Percentiles rank a stretch among this genome's conserved stretches.
Evolutionary conservation across 2,329 filamentous ascomycete genomes (phyloP).

Genomic region (Karstenula rhodostoma): DNA sequence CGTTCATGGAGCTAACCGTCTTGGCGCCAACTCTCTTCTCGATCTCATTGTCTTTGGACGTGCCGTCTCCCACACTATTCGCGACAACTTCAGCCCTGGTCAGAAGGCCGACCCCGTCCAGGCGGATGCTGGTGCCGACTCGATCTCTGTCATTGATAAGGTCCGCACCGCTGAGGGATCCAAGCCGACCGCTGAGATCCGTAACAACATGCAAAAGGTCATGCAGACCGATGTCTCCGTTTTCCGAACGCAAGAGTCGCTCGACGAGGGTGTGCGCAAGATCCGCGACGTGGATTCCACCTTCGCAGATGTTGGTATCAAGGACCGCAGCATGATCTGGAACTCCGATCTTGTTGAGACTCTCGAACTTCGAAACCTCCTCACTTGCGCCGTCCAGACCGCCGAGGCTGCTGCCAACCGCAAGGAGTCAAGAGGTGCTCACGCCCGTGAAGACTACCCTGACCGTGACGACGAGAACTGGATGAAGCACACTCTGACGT

Average conservation of each 20-base stretch:
- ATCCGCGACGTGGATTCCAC: conserved; percentile 83
- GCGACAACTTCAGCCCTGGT: conserved; percentile 89
- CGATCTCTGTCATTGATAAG: conserved; percentile 85
- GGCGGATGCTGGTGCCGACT: conserved; percentile 87
- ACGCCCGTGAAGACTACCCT: conserved; percentile 95
- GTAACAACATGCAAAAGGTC: conserved; percentile 93
- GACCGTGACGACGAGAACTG: conserved; percentile 95
- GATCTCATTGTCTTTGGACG: conserved; percentile 98
- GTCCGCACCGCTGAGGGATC: conserved; percentile 84
- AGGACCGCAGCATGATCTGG: conserved; percentile 99
- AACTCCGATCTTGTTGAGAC: conserved; percentile 98
- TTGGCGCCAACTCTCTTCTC: conserved; percentile 97
- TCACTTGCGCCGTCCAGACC: conserved; percentile 97
- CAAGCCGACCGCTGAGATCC: conserved; percentile 87
- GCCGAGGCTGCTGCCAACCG: conserved; percentile 88
- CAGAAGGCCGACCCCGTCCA: conserved; percentile 79
- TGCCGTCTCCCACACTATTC: conserved; percentile 96
- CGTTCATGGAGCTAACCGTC: conserved; percentile 96
- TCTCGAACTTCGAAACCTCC: conserved; percentile 89
- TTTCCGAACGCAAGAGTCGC: conserved; percentile 91
- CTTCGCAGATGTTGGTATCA: conserved; percentile 87
- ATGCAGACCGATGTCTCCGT: conserved; percentile 98
- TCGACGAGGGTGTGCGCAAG: conserved; percentile 91
- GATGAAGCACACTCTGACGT: conserved; percentile 99
- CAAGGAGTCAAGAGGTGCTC: conserved; percentile 96